These are phyloP conservation scores for Penicillium steckii DNA, from an alignment of 495 filamentous ascomycete species.

Conservation along the genomic window DNA sequence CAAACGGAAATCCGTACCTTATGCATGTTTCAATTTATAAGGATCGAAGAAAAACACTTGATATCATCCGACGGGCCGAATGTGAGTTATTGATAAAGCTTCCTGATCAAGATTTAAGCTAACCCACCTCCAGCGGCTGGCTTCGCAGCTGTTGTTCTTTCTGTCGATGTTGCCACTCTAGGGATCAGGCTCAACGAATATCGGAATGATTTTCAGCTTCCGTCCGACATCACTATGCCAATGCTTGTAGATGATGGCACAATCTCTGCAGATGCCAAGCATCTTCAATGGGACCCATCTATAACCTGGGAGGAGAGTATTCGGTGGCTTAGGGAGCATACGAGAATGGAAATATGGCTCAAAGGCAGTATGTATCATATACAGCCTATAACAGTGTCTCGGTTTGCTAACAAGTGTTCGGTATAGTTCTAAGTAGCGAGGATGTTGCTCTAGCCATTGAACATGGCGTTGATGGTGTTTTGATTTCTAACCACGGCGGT, in stretches of 20 bases:
- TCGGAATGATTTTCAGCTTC: no score
- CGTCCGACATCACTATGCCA: no score
- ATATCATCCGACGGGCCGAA: conserved; percentile 84
- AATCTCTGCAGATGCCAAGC: no score
- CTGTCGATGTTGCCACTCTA: no score
- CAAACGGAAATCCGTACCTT: conserved; percentile 40
- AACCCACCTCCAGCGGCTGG: conserved; percentile 55
- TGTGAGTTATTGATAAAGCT: conserved; percentile 15
- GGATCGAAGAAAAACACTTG: conserved; percentile 77
- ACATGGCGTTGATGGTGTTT: conserved; percentile 75
- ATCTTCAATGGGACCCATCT: not conserved
- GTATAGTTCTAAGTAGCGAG: conserved; percentile 75
- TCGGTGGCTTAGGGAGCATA: conserved; percentile 81
- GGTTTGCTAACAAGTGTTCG: conserved; percentile 1
- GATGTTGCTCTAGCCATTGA: conserved; percentile 81
- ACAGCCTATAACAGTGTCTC: not conserved
- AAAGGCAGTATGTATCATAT: conserved; percentile 60
- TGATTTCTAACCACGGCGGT: conserved; percentile 91
- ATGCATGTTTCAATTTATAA: conserved; percentile 89
- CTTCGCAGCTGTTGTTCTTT: no score
- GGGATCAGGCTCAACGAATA: no score
- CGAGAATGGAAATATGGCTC: conserved; percentile 87
- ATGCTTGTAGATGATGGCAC: not conserved
- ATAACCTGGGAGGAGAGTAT: conserved; percentile 72
- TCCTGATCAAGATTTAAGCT: conserved; percentile 9